Conservation (phyloP, 2,329 filamentous ascomycete species). For the Paecilomyces sp. region DNA sequence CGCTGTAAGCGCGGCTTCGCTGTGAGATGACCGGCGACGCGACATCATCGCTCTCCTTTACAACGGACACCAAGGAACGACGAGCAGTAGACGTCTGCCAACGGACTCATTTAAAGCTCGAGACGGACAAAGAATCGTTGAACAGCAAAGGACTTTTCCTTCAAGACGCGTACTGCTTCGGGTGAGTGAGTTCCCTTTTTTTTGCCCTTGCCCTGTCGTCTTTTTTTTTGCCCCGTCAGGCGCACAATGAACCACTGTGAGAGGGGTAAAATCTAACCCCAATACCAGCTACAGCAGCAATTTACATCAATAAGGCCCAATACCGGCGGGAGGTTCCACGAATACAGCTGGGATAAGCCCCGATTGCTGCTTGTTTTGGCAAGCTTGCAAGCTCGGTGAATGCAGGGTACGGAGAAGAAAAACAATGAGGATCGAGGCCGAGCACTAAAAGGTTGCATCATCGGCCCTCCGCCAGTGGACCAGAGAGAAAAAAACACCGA, state of each 20-base stretch:
- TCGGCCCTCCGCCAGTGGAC: background rate
- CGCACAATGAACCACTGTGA: slow-evolving; percentile 6
- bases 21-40: slow-evolving; percentile 30
- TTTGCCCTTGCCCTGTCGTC: background rate
- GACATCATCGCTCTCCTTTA: slow-evolving; percentile 21
- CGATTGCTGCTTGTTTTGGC: background rate
- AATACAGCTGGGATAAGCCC: background rate
- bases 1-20: slow-evolving; percentile 20
- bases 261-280: slow-evolving; percentile 12
- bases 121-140: background rate
- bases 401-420: background rate
- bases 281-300: slow-evolving; percentile 10
- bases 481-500: slow-evolving; percentile 1
- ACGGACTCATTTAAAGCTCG: background rate
- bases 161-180: background rate
- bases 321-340: background rate
- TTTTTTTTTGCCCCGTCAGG: slow-evolving; percentile 2
- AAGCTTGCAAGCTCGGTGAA: background rate
- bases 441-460: background rate
- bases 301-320: slow-evolving; percentile 15
- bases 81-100: slow-evolving; percentile 4
- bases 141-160: background rate
- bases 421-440: background rate
- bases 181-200: background rate
- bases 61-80: slow-evolving; percentile 3